Percentiles rank a stretch among this genome's conserved stretches.
Evolutionary conservation across 148 eudicot species (phyloP).

Genomic region (Rhododendron simsii): DNA sequence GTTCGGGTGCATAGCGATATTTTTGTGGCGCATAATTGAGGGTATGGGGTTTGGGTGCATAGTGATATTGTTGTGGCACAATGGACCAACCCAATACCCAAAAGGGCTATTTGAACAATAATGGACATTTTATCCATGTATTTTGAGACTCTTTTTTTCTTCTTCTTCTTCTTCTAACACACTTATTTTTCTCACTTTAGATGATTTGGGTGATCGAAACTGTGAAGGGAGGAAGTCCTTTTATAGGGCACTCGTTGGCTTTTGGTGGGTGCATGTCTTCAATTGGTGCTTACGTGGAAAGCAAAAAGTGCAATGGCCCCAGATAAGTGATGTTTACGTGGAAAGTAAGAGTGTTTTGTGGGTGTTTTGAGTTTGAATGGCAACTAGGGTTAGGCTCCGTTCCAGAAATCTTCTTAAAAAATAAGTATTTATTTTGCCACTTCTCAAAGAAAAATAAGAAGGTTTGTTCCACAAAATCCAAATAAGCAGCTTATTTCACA

Average conservation of each 20-base stretch:
- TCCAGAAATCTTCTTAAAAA: too few species aligned
- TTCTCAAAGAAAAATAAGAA: too few species aligned
- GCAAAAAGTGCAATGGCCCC: not conserved
- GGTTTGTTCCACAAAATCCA: too few species aligned
- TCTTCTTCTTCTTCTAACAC: not conserved
- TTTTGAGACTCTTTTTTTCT: not conserved
- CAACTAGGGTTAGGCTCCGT: too few species aligned
- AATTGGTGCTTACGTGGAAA: not conserved
- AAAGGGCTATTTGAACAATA: not conserved
- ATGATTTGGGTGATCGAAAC: not conserved
- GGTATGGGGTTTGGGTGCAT: conserved; percentile 38
- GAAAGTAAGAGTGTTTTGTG: not conserved
- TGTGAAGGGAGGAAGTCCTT: not conserved
- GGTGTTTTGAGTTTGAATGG: not conserved
- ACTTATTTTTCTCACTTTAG: not conserved
- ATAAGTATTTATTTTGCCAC: too few species aligned
- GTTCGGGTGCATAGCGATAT: not conserved
- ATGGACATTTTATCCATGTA: not conserved
- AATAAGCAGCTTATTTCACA: too few species aligned
- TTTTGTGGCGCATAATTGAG: not conserved
- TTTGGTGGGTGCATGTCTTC: not conserved
- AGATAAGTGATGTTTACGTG: not conserved
- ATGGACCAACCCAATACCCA: conserved; percentile 18
- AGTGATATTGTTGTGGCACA: conserved; percentile 23
- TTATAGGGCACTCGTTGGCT: not conserved